phyloP scores from a whole-genome alignment of 768 basidiomycete genomes.

The Xanthoconium stramineum region DNA sequence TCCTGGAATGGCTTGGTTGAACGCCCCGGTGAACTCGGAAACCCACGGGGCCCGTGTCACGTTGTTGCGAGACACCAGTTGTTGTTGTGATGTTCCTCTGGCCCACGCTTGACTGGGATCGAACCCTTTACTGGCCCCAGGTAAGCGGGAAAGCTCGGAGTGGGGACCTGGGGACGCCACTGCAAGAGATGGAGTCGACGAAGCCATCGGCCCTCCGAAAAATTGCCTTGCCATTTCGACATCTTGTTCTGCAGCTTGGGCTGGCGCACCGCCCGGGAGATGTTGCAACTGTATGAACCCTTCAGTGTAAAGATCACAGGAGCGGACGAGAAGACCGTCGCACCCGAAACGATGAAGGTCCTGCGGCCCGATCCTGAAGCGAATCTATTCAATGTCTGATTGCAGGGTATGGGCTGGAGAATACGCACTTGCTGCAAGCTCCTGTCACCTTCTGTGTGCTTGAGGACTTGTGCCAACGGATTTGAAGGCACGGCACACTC shows the following conservation, averaged over 20 bases:
- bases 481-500: conserved; percentile 86
- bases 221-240: conserved; percentile 75
- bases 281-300: conserved; percentile 58
- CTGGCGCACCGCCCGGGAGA: conserved; percentile 57
- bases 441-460: conserved; percentile 85
- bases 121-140: conserved; percentile 27
- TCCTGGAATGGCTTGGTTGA: conserved; percentile 18
- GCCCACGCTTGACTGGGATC: conserved; percentile 54
- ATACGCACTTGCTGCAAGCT: conserved; percentile 76
- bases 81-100: conserved; percentile 45
- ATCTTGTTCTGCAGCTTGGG: conserved; percentile 60
- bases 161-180: conserved; percentile 32
- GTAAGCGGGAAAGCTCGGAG: conserved; percentile 28
- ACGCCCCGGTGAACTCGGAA: conserved; percentile 48
- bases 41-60: conserved; percentile 46
- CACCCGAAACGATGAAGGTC: conserved; percentile 70
- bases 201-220: conserved; percentile 50
- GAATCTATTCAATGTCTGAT: background rate
- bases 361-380: conserved; percentile 66
- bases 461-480: conserved; percentile 84
- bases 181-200: conserved; percentile 34
- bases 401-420: background rate
- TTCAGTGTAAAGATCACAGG: background rate
- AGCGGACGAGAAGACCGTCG: conserved; percentile 16
- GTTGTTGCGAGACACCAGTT: conserved; percentile 35